Percentiles rank a stretch among this genome's conserved stretches.
Evolutionary conservation across 2,329 filamentous ascomycete species (phyloP).

Genomic region (Thielaviopsis ethacetica): DNA sequence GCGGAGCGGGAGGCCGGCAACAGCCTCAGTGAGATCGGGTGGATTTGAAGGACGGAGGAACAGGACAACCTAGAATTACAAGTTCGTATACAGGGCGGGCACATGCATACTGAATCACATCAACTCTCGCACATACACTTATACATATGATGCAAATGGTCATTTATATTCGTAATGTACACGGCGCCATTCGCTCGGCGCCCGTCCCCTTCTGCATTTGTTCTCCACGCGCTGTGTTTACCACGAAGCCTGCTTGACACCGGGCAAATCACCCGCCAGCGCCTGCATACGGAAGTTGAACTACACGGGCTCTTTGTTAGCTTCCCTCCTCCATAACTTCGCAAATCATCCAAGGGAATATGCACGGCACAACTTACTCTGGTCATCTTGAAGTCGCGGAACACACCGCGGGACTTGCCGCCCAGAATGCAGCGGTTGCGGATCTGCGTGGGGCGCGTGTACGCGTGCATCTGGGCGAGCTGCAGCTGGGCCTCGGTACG

Average conservation of each 20-base stretch:
- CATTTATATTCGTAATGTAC: constrained; percentile 11
- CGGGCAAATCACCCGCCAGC: constrained; percentile 67
- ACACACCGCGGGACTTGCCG: constrained; percentile 78
- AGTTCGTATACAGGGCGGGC: background rate
- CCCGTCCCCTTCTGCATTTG: background rate
- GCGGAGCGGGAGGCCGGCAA: background rate
- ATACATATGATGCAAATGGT: background rate
- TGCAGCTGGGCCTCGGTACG: constrained; percentile 88
- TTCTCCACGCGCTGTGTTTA: constrained; percentile 30
- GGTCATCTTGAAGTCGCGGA: constrained; percentile 82
- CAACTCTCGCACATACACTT: background rate
- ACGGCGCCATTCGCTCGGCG: background rate
- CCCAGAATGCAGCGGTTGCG: constrained; percentile 84
- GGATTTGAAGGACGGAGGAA: background rate
- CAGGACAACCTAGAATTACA: background rate
- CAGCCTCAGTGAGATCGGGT: background rate
- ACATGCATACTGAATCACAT: background rate
- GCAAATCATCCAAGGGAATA: background rate
- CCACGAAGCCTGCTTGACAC: constrained; percentile 95
- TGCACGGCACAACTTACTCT: constrained; percentile 44
- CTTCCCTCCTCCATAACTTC: background rate
- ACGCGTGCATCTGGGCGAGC: constrained; percentile 87
- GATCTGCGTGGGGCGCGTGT: constrained; percentile 86
- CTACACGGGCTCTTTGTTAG: constrained; percentile 27
- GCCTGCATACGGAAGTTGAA: constrained; percentile 89